phyloP scores from a whole-genome alignment of 768 basidiomycete genomes.

The Russula griseocarnosa region DNA sequence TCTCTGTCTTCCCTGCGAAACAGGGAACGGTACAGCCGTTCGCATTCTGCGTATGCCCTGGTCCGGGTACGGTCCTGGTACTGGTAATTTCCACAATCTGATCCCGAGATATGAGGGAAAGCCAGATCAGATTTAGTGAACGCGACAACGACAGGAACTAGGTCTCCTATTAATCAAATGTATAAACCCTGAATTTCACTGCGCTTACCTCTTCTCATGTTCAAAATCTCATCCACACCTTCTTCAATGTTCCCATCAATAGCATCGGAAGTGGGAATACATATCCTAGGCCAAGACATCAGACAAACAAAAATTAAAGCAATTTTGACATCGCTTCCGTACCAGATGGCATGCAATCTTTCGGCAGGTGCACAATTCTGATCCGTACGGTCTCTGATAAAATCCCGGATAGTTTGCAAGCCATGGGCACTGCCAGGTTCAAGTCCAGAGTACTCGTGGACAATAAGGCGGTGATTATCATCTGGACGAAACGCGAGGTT shows the following conservation, averaged over 20 bases:
- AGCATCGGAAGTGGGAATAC: not conserved
- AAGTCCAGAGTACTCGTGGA: not conserved
- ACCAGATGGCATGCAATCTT: conserved; percentile 10
- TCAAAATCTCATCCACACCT: not conserved
- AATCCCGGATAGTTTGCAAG: conserved; percentile 2
- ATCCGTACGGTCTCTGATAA: not conserved
- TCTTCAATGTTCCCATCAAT: not conserved
- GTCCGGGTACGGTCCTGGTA: not conserved
- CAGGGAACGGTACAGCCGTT: not conserved
- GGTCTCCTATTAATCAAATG: not conserved
- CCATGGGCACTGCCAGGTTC: not conserved
- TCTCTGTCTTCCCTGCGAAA: not conserved
- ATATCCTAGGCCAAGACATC: not conserved
- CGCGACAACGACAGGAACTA: conserved; percentile 1
- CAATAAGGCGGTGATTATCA: conserved; percentile 1
- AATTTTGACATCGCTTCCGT: not conserved
- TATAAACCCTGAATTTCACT: not conserved
- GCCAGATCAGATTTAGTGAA: not conserved
- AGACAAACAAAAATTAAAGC: not conserved
- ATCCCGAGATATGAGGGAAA: not conserved
- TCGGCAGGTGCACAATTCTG: not conserved
- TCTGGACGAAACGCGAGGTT: not conserved
- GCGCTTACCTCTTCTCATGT: not conserved
- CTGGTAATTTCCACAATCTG: not conserved
- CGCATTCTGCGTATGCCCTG: not conserved